Base-by-base conservation (phyloP, 2,329 filamentous ascomycete species). In the Aspergillus sojae region DNA sequence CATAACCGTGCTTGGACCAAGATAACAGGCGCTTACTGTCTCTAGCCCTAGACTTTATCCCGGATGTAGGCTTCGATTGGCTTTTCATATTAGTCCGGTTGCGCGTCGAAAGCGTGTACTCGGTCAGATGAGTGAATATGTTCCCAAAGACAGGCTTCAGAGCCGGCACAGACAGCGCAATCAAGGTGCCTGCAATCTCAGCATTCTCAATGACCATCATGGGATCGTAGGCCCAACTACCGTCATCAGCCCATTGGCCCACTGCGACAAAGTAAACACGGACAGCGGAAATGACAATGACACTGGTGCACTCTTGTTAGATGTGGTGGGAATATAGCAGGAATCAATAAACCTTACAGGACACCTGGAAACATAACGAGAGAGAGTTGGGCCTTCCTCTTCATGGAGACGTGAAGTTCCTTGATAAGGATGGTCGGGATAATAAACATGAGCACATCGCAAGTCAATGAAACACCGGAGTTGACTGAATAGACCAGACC, bases 401-500 rank as follows among this genome's bases (percentile, higher is more conserved):
- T 76, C 4, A 72, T 69, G 0, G 77, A 76, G 72, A 84, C 79
- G 56, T 83, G 80, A 48, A 85, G 67, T 10, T 79, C 75, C 32
- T 76, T 72, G 43, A 86, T 76, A 74, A 85, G 81, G 7, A 81
- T 79, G 21, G 82, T 73, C 0, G 83, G 83, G 55, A 85, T 83
- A 3, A 79, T 77, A 63, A 86, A 85, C 45, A 86, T 74, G 16
- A 85, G 63, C 57, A 85, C 65, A 59, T 86, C 84, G 69, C 82
- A 85, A 1, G 83, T 63, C 11, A 85, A 71, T 0, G 83, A 85
- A 3, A 85, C 71, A 0, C 74, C 77, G 12, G 82, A 84, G 68
- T 85, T 85, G 23, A 83, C 80, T 11, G 80, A 79, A 65, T 85
- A 86, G 1, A 86, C 82, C 3, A 83, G 62, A 0, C 83, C 84